phyloP scores from a whole-genome alignment of 1,284 basidiomycete genomes.

The Rhodotorula sp. region DNA sequence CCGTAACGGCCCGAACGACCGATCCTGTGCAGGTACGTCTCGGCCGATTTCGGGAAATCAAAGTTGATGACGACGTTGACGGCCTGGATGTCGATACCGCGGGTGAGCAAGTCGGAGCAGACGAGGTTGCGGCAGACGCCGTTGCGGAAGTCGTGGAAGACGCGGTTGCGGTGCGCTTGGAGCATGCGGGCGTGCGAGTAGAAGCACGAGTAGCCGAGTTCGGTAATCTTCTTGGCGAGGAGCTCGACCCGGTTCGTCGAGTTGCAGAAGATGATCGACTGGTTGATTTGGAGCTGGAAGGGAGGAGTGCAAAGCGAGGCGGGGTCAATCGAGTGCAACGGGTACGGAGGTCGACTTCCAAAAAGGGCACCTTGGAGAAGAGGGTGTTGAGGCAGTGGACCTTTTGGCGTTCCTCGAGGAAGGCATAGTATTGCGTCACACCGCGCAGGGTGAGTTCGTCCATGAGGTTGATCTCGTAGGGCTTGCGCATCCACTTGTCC shows the following conservation, averaged over 20 bases:
- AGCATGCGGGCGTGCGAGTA: conserved; percentile 99
- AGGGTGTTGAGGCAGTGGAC: conserved; percentile 98
- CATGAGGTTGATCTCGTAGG: conserved; percentile 99
- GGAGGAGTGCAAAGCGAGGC: not conserved
- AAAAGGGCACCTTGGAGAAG: conserved; percentile 75
- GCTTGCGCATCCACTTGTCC: conserved; percentile 97
- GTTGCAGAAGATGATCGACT: conserved; percentile 99
- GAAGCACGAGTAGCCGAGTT: conserved; percentile 99
- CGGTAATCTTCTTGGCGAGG: conserved; percentile 97
- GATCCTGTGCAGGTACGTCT: conserved; percentile 96
- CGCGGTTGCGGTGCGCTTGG: conserved; percentile 95
- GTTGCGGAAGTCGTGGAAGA: conserved; percentile 99
- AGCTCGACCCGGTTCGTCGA: conserved; percentile 99
- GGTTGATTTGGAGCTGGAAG: conserved; percentile 94
- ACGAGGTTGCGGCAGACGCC: conserved; percentile 98
- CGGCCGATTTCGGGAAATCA: conserved; percentile 91
- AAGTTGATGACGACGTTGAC: conserved; percentile 99
- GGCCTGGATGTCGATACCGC: conserved; percentile 99
- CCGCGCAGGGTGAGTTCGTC: conserved; percentile 97
- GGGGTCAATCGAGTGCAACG: not conserved
- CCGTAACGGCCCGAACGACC: conserved; percentile 97
- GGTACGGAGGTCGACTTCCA: not conserved
- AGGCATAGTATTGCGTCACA: conserved; percentile 99
- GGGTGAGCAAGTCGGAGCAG: conserved; percentile 89
- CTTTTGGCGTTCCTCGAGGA: conserved; percentile 98